Base-by-base conservation (phyloP, 257 asterid genomes). In the Solanum corneliomulleri region DNA sequence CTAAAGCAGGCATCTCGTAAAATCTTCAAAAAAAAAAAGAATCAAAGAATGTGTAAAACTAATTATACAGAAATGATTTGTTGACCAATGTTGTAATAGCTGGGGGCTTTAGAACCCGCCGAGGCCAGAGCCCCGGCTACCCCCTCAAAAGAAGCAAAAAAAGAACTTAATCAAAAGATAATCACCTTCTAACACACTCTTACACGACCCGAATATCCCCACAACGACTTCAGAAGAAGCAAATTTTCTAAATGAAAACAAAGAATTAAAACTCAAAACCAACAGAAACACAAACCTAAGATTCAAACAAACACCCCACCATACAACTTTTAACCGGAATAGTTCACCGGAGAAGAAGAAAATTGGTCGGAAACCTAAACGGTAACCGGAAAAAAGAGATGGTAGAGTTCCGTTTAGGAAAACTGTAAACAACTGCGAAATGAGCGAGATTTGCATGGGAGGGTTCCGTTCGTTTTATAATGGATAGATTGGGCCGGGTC, bases 71-170 rank as follows among this genome's bases (percentile, higher is more conserved):
- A 49, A 41, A n/a, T 39, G 77, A 27, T 68, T 29, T 68, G 37
- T 86, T 62, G 25, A 45, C 42, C 89, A 83, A 87, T 86, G 91
- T 92, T 89, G 98, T 94, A 89, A 88, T 90, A 91, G 95, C 87
- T 94, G 97, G 98, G 99, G 99, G 98, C 96, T 95, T 95, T 94
- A 87, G 87, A 91, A 97, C 96, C 98, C 97, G 99, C 98, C 99
- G 98, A 95, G 98, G 99, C 99, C 97, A 98, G 93, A 92, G 99
- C 99, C 99, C 98, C 99, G 99, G 99, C 99, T 96, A 94, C 99
- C 99, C 99, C 99, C 99, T 93, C 99, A 97, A 95, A 97, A 91
- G 99, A 93, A 92, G 99, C 95, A 92, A 88, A 92, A 85, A 92
- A 31, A 69, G 91, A 93, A 88, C 93, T 87, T 84, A 88, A 92